Evolutionary conservation across 192 early-diverging fungal genomes (phyloP).

Genomic region (Helicostylum pulchrum): DNA sequence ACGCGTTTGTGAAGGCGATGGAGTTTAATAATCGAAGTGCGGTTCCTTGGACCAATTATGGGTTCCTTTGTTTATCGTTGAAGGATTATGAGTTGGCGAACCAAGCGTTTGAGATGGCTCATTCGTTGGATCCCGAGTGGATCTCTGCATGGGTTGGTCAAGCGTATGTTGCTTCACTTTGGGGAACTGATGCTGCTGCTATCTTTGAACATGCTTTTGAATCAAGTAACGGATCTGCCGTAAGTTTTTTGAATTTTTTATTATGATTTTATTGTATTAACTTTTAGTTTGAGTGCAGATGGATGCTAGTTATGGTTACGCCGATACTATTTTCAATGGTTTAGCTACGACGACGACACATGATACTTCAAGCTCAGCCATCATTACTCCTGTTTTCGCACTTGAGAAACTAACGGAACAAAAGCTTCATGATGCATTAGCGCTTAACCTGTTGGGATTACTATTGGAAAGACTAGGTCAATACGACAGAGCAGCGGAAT

Average conservation of each 20-base stretch:
- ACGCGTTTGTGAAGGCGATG: constrained; percentile 79
- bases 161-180: constrained; percentile 67
- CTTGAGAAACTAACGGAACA: constrained; percentile 67
- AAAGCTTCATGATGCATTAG: constrained; percentile 48
- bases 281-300: constrained; percentile 29
- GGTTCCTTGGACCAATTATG: constrained; percentile 79
- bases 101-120: constrained; percentile 67
- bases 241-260: constrained; percentile 21
- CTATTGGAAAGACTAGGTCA: constrained; percentile 72
- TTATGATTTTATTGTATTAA: not conserved
- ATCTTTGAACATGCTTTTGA: constrained; percentile 80
- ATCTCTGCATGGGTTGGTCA: constrained; percentile 83
- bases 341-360: not conserved
- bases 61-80: constrained; percentile 70
- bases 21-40: constrained; percentile 61
- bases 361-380: constrained; percentile 24
- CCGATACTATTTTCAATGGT: constrained; percentile 16
- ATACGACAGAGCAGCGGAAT: constrained; percentile 61
- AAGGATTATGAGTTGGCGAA: constrained; percentile 74
- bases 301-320: constrained; percentile 63
- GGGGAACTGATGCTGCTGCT: constrained; percentile 55
- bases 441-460: constrained; percentile 70
- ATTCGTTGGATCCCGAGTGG: constrained; percentile 77
- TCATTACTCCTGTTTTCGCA: constrained; percentile 55
- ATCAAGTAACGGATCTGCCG: constrained; percentile 53